Percentiles rank a stretch among this genome's conserved stretches.
Conservation (phyloP, 768 basidiomycete genomes). For the Tylopilus balloui region DNA sequence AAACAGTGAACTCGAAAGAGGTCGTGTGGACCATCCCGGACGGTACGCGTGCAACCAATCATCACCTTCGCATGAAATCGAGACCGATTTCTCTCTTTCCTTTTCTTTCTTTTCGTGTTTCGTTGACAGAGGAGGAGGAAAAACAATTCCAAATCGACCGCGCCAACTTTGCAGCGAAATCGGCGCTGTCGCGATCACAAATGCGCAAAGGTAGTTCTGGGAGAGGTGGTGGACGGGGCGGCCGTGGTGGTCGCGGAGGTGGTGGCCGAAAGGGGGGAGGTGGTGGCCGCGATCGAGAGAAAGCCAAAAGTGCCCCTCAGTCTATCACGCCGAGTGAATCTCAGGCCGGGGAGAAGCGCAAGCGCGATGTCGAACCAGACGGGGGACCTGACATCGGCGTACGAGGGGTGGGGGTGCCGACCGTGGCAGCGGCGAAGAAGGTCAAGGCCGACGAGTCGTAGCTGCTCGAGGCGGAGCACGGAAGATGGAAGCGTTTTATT, state of each 20-base stretch:
- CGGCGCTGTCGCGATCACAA: conserved; percentile 38
- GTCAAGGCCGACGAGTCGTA: conserved; percentile 37
- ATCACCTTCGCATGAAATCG: not conserved
- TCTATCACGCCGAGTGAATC: conserved; percentile 35
- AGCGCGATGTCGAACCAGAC: conserved; percentile 72
- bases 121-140: conserved; percentile 59
- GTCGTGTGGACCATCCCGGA: conserved; percentile 61
- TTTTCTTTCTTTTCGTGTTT: no score
- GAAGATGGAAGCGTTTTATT: not conserved
- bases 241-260: conserved; percentile 36
- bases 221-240: conserved; percentile 47
- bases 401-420: conserved; percentile 58
- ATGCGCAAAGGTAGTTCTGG: conserved; percentile 33
- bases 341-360: conserved; percentile 66
- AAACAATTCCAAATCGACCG: conserved; percentile 71
- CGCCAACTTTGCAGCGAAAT: conserved; percentile 62
- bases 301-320: conserved; percentile 17
- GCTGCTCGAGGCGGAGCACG: not conserved
- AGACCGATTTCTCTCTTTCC: no score
- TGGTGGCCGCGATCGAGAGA: conserved; percentile 21
- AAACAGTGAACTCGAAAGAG: conserved; percentile 58
- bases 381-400: conserved; percentile 67
- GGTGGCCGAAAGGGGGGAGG: conserved; percentile 26
- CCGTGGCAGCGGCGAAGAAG: conserved; percentile 38
- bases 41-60: conserved; percentile 37